Evolutionary conservation across 2,329 filamentous ascomycete genomes (phyloP).

Genomic region (Clonostachys byssicola): DNA sequence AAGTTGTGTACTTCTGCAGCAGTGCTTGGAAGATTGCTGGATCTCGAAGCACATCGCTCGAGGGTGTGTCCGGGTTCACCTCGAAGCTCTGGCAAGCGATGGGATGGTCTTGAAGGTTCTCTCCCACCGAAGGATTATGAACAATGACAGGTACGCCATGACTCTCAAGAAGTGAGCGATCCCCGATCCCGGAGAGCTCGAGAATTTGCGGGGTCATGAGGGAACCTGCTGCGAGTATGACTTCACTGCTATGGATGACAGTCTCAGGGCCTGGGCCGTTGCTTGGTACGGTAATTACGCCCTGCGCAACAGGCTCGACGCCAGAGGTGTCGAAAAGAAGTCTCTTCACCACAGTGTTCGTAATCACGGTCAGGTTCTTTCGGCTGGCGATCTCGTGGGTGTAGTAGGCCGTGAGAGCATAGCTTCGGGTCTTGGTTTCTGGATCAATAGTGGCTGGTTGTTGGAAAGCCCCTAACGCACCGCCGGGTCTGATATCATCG

Average conservation of each 20-base stretch:
- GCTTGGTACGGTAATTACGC: conserved; percentile 20
- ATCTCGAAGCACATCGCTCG: conserved; percentile 7
- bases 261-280: conserved; percentile 12
- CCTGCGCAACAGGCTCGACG: conserved; percentile 18
- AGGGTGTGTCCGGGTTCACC: conserved; percentile 1
- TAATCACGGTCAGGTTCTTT: conserved; percentile 24
- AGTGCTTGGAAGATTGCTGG: conserved; percentile 16
- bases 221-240: conserved; percentile 34
- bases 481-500: conserved; percentile 21
- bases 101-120: conserved; percentile 30
- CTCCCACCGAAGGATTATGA: conserved; percentile 28
- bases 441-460: conserved; percentile 22
- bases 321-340: conserved; percentile 14
- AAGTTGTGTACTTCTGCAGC: conserved; percentile 20
- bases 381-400: conserved; percentile 19
- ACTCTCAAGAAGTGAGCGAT: conserved; percentile 21
- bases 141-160: conserved; percentile 20
- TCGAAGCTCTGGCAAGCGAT: conserved; percentile 7
- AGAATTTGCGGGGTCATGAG: conserved; percentile 37
- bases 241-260: conserved; percentile 24
- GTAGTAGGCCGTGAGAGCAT: conserved; percentile 25
- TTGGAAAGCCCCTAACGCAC: conserved; percentile 23
- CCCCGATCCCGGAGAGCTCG: conserved; percentile 35
- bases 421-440: conserved; percentile 21
- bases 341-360: conserved; percentile 24